phyloP scores from a whole-genome alignment of 306 rosid species.

The Sophora flavescens region DNA sequence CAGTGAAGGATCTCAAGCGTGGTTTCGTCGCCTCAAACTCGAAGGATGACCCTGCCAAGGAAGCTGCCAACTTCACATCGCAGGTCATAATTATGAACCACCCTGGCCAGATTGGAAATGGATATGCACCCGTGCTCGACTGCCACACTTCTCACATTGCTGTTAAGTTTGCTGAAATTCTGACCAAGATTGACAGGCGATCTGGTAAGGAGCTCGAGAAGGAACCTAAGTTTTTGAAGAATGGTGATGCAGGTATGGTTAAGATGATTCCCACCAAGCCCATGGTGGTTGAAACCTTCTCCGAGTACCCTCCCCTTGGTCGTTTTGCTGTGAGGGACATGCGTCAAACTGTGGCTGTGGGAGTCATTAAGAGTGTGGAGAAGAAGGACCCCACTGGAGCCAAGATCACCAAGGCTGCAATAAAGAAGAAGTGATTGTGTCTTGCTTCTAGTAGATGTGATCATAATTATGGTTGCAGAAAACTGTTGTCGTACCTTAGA shows the following conservation, averaged over 20 bases:
- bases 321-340: slow-evolving; percentile 72
- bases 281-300: slow-evolving; percentile 55
- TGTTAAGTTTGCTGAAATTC: slow-evolving; percentile 56
- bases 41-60: slow-evolving; percentile 57
- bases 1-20: slow-evolving; percentile 60
- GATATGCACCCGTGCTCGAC: slow-evolving; percentile 62
- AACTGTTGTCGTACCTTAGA: neutral
- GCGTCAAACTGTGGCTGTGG: slow-evolving; percentile 57
- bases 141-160: slow-evolving; percentile 76
- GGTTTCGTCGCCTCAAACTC: slow-evolving; percentile 56
- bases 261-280: slow-evolving; percentile 60
- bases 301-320: slow-evolving; percentile 62
- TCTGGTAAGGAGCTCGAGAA: slow-evolving; percentile 60
- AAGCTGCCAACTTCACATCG: slow-evolving; percentile 54
- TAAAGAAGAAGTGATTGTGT: slow-evolving; percentile 50
- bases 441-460: neutral
- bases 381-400: slow-evolving; percentile 55
- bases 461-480: neutral
- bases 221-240: slow-evolving; percentile 60
- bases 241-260: slow-evolving; percentile 52
- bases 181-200: slow-evolving; percentile 65
- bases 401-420: slow-evolving; percentile 56
- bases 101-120: slow-evolving; percentile 55
- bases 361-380: slow-evolving; percentile 53
- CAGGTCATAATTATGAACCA: slow-evolving; percentile 57